These are phyloP conservation scores for Phytophthora agathidicida DNA, from an alignment of 352 stramenopile genomes.

Conservation along the genomic window DNA sequence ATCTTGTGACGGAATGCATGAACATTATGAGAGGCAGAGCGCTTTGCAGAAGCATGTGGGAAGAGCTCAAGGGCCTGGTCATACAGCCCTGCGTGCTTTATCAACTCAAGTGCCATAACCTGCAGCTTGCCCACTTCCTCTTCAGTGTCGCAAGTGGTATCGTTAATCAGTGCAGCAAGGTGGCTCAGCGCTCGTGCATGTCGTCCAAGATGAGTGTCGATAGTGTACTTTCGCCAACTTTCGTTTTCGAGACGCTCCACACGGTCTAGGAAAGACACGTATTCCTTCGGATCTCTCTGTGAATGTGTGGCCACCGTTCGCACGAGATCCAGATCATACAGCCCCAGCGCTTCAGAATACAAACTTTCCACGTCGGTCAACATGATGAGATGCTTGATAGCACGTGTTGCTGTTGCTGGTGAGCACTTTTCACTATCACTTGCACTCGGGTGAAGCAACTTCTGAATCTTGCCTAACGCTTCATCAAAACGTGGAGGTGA, in stretches of 20 bases:
- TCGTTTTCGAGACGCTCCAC: conserved; percentile 42
- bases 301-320: conserved; percentile 67
- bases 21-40: conserved; percentile 5
- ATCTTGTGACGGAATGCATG: conserved; percentile 43
- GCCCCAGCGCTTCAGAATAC: conserved; percentile 64
- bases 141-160: conserved; percentile 24
- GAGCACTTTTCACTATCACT: background rate
- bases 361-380: conserved; percentile 71
- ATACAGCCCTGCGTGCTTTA: conserved; percentile 54
- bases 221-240: conserved; percentile 58
- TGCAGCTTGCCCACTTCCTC: conserved; percentile 28
- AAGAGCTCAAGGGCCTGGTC: conserved; percentile 59
- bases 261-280: conserved; percentile 66
- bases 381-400: conserved; percentile 79
- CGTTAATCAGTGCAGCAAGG: conserved; percentile 36
- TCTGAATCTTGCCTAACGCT: conserved; percentile 48
- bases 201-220: conserved; percentile 59
- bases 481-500: conserved; percentile 53
- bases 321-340: conserved; percentile 75
- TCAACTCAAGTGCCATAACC: conserved; percentile 39
- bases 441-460: conserved; percentile 27
- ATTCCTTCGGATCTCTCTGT: conserved; percentile 75
- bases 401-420: conserved; percentile 40
- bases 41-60: conserved; percentile 8
- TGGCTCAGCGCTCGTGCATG: conserved; percentile 55